Evolutionary conservation across 1,139 yeast genomes (phyloP).

Genomic region (Pneumocystis jirovecii): DNA sequence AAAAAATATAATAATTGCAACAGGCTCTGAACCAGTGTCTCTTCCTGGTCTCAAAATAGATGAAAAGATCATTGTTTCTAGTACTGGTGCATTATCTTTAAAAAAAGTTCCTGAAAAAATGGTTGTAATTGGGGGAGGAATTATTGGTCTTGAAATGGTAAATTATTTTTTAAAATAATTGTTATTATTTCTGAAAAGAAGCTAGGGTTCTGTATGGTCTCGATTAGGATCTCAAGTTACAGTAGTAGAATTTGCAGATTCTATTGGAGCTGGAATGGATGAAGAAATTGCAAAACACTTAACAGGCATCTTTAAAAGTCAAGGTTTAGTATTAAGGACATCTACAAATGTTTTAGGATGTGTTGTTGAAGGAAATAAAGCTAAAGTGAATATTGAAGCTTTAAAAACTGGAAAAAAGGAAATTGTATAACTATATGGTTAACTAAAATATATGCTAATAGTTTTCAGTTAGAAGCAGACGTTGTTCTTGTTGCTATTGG

Average conservation of each 20-base stretch:
- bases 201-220: conserved; percentile 74
- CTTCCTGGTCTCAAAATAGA: conserved; percentile 97
- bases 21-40: conserved; percentile 97
- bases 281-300: conserved; percentile 80
- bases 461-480: conserved; percentile 51
- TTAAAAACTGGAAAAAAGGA: conserved; percentile 75
- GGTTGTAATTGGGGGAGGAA: conserved; percentile 97
- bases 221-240: conserved; percentile 94
- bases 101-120: conserved; percentile 82
- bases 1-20: conserved; percentile 84
- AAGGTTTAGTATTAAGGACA: conserved; percentile 84
- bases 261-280: conserved; percentile 91
- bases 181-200: background rate
- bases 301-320: conserved; percentile 82
- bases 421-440: conserved; percentile 19
- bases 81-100: conserved; percentile 80
- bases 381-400: conserved; percentile 76
- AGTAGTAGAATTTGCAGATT: conserved; percentile 73
- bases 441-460: conserved; percentile 1
- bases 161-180: background rate
- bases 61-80: conserved; percentile 91
- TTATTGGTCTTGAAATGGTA: conserved; percentile 91
- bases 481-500: conserved; percentile 94
- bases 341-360: conserved; percentile 86
- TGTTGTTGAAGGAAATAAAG: conserved; percentile 73